Percentiles rank a stretch among this genome's conserved stretches.
phyloP scores from a whole-genome alignment of 371 early-diverging fungal genomes.

The Quaeritorhiza haematococci region DNA sequence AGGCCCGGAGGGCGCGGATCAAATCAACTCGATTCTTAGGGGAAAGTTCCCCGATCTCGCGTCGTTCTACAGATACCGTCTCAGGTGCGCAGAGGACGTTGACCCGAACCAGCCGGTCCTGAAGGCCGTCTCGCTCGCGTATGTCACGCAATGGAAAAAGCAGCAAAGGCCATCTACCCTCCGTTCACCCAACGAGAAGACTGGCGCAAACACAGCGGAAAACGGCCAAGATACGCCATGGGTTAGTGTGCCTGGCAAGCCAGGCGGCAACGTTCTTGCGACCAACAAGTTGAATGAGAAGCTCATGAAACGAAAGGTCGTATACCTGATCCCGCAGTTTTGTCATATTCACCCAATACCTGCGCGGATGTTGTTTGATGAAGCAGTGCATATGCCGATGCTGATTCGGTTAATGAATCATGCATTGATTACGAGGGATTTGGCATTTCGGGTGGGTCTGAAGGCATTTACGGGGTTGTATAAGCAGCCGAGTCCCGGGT shows the following conservation, averaged over 20 bases:
- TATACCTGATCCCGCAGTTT: conserved; percentile 56
- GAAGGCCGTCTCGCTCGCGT: conserved; percentile 24
- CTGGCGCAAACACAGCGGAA: no score
- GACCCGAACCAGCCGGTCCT: conserved; percentile 46
- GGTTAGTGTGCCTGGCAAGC: no score
- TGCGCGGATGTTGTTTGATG: conserved; percentile 53
- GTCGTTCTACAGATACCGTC: conserved; percentile 44
- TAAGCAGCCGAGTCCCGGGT: conserved; percentile 36
- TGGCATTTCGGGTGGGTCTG: conserved; percentile 13
- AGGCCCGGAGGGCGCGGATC: conserved; percentile 31
- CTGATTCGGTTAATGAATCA: conserved; percentile 23
- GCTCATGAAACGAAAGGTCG: conserved; percentile 23
- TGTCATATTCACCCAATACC: conserved; percentile 46
- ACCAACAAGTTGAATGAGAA: no score
- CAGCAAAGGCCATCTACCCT: no score
- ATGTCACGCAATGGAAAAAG: conserved; percentile 17
- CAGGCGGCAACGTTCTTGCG: no score
- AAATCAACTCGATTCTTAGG: no score
- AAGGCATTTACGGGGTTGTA: neutral
- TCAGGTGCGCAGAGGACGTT: conserved; percentile 24
- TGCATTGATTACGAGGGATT: conserved; percentile 20
- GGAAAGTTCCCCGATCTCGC: conserved; percentile 43
- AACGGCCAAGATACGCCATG: no score
- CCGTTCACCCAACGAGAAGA: no score
- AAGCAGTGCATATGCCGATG: conserved; percentile 63